Percentiles rank a stretch among this genome's conserved stretches.
These are phyloP conservation scores for Endogone sp. DNA, from an alignment of 192 early-diverging fungal genomes.

Conservation along the genomic window DNA sequence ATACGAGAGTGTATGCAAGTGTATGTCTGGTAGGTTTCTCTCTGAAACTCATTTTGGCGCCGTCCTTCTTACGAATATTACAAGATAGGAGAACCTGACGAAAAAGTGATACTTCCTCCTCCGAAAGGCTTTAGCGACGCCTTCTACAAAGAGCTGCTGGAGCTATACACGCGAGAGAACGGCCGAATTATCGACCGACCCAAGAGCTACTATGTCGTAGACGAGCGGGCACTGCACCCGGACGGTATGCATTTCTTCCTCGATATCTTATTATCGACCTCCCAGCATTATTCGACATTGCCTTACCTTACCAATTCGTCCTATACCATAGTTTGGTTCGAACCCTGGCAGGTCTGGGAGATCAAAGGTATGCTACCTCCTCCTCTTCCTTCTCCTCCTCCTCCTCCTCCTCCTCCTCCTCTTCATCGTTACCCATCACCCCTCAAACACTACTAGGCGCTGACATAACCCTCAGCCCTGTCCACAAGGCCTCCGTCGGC, in stretches of 20 bases:
- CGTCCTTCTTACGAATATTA: too few species aligned
- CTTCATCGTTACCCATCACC: background rate
- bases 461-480: constrained; percentile 84
- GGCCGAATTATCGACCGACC: constrained; percentile 3
- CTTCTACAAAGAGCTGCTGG: constrained; percentile 22
- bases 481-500: constrained; percentile 75
- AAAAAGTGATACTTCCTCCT: too few species aligned
- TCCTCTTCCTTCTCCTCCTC: background rate
- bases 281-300: background rate
- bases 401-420: background rate
- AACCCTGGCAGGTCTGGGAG: constrained; percentile 80
- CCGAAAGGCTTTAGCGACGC: constrained; percentile 18
- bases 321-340: constrained; percentile 72
- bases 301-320: background rate
- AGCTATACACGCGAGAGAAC: constrained; percentile 12
- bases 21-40: constrained; percentile 15
- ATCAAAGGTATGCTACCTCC: constrained; percentile 59
- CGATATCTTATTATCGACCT: too few species aligned
- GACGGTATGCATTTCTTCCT: constrained; percentile 16
- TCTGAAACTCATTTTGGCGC: background rate
- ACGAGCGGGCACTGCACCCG: constrained; percentile 4
- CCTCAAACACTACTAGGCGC: constrained; percentile 44
- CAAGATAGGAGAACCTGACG: background rate
- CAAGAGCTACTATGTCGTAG: constrained; percentile 17
- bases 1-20: constrained; percentile 86